Evolutionary conservation across 2,329 filamentous ascomycete genomes (phyloP), one percentile per base, ranked within the genome.

Genomic region (Bipolaris victoriae): DNA sequence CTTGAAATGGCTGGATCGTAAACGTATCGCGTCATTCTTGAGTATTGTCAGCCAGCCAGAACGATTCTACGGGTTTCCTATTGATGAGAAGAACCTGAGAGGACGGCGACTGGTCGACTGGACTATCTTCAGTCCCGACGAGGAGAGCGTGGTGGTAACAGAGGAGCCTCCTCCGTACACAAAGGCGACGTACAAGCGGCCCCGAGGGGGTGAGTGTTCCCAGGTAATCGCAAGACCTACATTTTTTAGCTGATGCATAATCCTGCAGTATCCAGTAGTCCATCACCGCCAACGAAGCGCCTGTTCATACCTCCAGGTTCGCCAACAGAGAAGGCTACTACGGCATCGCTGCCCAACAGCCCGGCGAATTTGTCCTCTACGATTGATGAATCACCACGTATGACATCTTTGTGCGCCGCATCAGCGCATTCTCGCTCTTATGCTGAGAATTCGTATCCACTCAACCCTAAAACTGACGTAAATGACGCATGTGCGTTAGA

Each of bases 131-230:
- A 44, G 40, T 22, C 40, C 40, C 40, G 22, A 44, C 16, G 40
- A 44, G 40, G 40, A 44, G 40, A 44, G 29, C 40, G 40, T 29
- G 40, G 40, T 44, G 22, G 40, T 29, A 7, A 16, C 22, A 29
- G 4, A 44, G 22, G 40, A 44, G 40, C 40, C 40, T 29, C 40
- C 40, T 44, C 40, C 40, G 40, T 44, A 44, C 40, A 44, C 40
- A 11, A 15, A 24, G 5, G 6, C 40, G 22, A 22, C 15, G 15
- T 22, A 44, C 22, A 44, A 44, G 40, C 40, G 40, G 22, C 22
- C 22, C 13, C 40, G 22, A 44, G 11, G 15, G 40, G 22, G 40
- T 44, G 26, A 44, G 40, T 44, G 37, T 29, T 44, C n/a, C 22
- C 16, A 44, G 22, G 7, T 15, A 44, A 7, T 29, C 22, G 40